Evolutionary conservation across 1,284 basidiomycete genomes (phyloP).

Genomic region (Melanopsichium pennsylvanicum): DNA sequence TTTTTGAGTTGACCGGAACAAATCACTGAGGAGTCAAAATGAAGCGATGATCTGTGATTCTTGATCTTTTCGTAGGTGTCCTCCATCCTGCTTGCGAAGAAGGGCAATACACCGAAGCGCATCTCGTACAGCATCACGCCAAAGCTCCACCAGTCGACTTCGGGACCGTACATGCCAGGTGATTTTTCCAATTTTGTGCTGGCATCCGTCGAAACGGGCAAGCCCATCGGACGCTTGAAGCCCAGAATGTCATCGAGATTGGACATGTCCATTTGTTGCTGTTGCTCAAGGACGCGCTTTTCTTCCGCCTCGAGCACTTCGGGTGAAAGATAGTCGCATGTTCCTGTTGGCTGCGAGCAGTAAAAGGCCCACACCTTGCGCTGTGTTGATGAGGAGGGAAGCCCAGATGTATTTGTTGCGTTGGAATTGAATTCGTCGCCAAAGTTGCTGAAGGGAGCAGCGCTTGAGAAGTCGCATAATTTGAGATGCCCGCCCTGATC

Average conservation of each 20-base stretch:
- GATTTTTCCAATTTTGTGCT: slow-evolving; percentile 3
- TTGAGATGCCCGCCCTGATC: slow-evolving; percentile 60
- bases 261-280: slow-evolving; percentile 21
- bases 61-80: slow-evolving; percentile 62
- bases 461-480: slow-evolving; percentile 64
- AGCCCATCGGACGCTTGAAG: not conserved
- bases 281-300: slow-evolving; percentile 41
- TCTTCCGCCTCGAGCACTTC: slow-evolving; percentile 62
- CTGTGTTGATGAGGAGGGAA: slow-evolving; percentile 1
- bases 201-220: not conserved
- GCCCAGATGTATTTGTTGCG: not conserved
- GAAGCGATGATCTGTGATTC: slow-evolving; percentile 47
- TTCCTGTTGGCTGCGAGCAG: slow-evolving; percentile 59
- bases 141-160: slow-evolving; percentile 65
- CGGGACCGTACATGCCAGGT: slow-evolving; percentile 61
- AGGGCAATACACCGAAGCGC: slow-evolving; percentile 58
- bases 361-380: slow-evolving; percentile 57
- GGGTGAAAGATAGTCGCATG: slow-evolving; percentile 64
- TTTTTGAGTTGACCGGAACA: slow-evolving; percentile 29
- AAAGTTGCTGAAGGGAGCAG: slow-evolving; percentile 61
- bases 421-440: not conserved
- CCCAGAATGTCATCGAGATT: slow-evolving; percentile 30
- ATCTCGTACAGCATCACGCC: slow-evolving; percentile 64
- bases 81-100: slow-evolving; percentile 57
- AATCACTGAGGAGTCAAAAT: slow-evolving; percentile 25